Base-by-base conservation (phyloP, 2,329 filamentous ascomycete genomes). In the Aspergillus spinulosporus region DNA sequence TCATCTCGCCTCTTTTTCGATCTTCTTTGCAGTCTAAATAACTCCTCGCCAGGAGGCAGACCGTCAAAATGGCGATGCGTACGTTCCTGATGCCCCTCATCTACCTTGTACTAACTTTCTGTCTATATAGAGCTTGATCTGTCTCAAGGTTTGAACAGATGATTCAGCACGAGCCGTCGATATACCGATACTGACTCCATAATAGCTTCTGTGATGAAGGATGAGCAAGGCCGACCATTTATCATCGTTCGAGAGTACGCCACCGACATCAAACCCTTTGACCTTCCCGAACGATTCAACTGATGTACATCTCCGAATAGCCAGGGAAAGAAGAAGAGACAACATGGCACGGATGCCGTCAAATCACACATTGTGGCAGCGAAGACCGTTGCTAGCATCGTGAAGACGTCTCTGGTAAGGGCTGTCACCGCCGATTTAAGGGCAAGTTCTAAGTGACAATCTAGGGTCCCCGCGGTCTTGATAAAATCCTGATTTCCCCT, bases 401-500 rank as follows among this genome's bases (percentile, higher is more conserved):
- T 99, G 78, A 97, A 96, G 82, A 94, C 91, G 59, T 99, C 95
- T 63, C 83, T 99, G 68, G 82, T 85, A 80, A 60, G 77, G 50
- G 53, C 8, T 44, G n/a, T 44, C 40, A 36, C 14, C 9, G n/a
- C 43, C n/a, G 5, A 29, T 64, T 31, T 21, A 2, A 49, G 45
- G n/a, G 34, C 31, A 40, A 31, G 11, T 34, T 42, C 54, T 58
- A 58, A 58, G 34, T 9, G 52, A 36, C 21, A 15, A 58, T 57
- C 26, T 62, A 84, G 82, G 94, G 94, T 49, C 94, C 94, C 53
- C 89, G 94, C 66, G 94, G 94, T 62, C 87, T 99, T 71, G 94
- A 99, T 82, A 99, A 99, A 82, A 99, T 99, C 72, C 85, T 99
- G 67, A 99, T 99, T 69, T 99, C 94, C 50, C 90, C 94, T 60